Evolutionary conservation across 441 rosid species (phyloP).

Genomic region (Pelargonium australe): DNA sequence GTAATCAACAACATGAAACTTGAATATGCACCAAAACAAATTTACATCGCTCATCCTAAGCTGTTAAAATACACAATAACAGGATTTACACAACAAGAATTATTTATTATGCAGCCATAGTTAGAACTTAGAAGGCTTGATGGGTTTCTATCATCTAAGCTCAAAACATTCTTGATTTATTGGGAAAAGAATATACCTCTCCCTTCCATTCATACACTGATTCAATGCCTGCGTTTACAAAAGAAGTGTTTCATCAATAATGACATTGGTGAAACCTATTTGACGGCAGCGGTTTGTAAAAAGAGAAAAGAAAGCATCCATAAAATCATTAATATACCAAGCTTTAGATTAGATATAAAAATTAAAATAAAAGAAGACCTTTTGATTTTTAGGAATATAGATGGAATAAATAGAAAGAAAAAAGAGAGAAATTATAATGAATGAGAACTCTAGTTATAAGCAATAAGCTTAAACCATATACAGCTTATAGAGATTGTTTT

Average conservation of each 20-base stretch:
- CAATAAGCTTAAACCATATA: not conserved
- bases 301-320: not conserved
- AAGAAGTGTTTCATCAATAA: conserved; percentile 9
- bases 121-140: not conserved
- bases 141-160: not conserved
- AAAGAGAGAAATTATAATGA: no score
- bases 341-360: not conserved
- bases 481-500: not conserved
- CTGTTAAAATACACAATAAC: not conserved
- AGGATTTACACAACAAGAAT: not conserved
- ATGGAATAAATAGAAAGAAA: no score
- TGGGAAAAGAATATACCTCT: conserved; percentile 38
- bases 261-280: not conserved
- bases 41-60: not conserved
- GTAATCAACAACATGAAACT: conserved; percentile 18
- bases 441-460: no score
- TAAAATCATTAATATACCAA: not conserved
- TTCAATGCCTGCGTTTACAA: conserved; percentile 50
- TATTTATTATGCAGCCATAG: not conserved
- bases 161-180: not conserved
- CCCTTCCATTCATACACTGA: conserved; percentile 75
- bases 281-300: not conserved
- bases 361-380: no score
- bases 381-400: no score
- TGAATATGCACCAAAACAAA: conserved; percentile 1